Evolutionary conservation across 495 filamentous ascomycete genomes (phyloP).

Genomic region (Pseudevernia furfuracea): DNA sequence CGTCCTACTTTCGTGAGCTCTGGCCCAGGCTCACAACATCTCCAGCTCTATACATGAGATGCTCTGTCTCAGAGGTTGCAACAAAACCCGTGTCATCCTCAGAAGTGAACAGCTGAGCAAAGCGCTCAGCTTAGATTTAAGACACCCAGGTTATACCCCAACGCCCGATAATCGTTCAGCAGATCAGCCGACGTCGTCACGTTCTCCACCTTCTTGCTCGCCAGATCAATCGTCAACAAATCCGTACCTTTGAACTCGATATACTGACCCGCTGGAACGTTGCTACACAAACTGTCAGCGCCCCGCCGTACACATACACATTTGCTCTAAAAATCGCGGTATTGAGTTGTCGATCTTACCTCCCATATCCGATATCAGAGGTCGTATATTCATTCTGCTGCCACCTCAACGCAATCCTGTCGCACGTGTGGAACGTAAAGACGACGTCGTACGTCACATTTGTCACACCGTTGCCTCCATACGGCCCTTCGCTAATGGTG

Average conservation of each 20-base stretch:
- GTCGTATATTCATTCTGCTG: constrained; percentile 20
- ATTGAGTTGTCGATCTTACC: background rate
- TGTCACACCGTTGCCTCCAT: constrained; percentile 18
- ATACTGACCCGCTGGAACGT: constrained; percentile 3
- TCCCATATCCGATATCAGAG: constrained; percentile 18
- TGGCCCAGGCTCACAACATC: background rate
- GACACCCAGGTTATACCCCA: constrained; percentile 18
- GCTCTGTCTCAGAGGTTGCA: background rate
- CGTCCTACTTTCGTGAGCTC: background rate
- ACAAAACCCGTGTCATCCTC: background rate
- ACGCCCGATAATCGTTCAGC: constrained; percentile 19
- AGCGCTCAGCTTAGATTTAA: background rate
- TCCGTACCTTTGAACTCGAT: constrained; percentile 21
- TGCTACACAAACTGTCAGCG: constrained; percentile 1
- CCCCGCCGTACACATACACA: background rate
- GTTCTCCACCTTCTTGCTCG: constrained; percentile 19
- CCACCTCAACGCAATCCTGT: constrained; percentile 20
- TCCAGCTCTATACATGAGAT: background rate
- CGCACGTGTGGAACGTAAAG: constrained; percentile 22
- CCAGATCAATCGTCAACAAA: constrained; percentile 18
- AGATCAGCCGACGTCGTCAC: constrained; percentile 19
- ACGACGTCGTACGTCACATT: constrained; percentile 21
- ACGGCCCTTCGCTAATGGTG: constrained; percentile 14
- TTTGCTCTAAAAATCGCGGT: background rate
- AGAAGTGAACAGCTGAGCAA: background rate